Base-by-base conservation (phyloP, 495 filamentous ascomycete genomes). In the Pyronema domesticum region DNA sequence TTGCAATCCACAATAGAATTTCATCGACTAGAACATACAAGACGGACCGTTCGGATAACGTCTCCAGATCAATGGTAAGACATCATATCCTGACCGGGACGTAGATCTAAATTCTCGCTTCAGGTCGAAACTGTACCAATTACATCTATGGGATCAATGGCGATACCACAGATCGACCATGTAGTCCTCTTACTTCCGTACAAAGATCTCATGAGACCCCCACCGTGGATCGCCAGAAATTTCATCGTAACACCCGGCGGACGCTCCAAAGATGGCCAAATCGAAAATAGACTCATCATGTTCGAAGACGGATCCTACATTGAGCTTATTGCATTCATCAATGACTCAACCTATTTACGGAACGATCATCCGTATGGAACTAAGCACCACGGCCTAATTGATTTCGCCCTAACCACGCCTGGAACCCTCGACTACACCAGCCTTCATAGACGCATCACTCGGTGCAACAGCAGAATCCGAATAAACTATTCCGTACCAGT, bases 301-400 rank as follows among this genome's bases (percentile, higher is more conserved):
- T 74, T 80, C 59, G 34, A 61, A 34, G 77, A 80, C 60, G 77
- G 77, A 48, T 69, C 68, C 33, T 80, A 80, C 67, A 60, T 80
- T 54, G 77, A 80, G 61, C 68, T 80, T 8, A 76, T 80, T 59
- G 73, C 73, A 52, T 80, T 80, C 66, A 70, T 78, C 35, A 60
- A 72, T 36, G 72, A 72, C 49, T 62, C 69, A 47, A 68, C 70
- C 0, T 60, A 56, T 5, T 57, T 60, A 14, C 69, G 73, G 19
- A 59, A 58, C 10, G 63, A 64, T 4, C 74, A 78, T 55, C 71
- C 71, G 43, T 81, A 76, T 76, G 75, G 73, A 3, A 36, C 56
- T 7, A 70, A 71, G 51, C 46, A 57, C 15, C 68, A 65, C 44
- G 68, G 72, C 6, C 68, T 76, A 49, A 69, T 78, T 39, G 77